Evolutionary conservation across 2,329 filamentous ascomycete genomes (phyloP), one percentile per base, ranked within the genome.

Genomic region (Ceratocystis alfenasii): DNA sequence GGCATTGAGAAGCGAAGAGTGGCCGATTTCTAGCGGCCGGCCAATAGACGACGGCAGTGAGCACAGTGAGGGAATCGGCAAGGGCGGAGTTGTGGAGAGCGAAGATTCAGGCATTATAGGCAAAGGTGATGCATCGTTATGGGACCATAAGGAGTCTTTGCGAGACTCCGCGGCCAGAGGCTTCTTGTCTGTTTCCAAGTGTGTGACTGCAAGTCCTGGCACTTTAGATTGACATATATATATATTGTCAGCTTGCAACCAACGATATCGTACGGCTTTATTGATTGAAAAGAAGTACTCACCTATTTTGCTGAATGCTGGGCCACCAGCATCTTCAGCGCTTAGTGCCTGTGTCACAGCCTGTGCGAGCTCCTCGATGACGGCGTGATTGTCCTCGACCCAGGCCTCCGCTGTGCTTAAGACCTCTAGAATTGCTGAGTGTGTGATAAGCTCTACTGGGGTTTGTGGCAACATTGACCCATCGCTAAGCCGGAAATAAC

Each of bases 1-100:
- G 22, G 55, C 55, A 10, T 59, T 59, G 55, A 59, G 55, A 30
- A 59, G 55, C 17, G 55, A 59, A 36, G 55, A 59, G 28, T 59
- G 28, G 28, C 25, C 25, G n/a, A 59, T 59, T 8, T 59, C 55
- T n/a, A 30, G 15, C 5, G 55, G 15, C 5, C 55, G 55, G 55
- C 55, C 55, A 17, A 59, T 59, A n/a, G 8, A 36, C 4, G 55
- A 20, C 5, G 28, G 55, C 30, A 33, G 15, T 5, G n/a, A 33
- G 55, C 55, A 22, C 3, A n/a, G 30, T 2, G 48, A 17, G 4
- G 33, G 28, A 17, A 20, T n/a, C 17, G 28, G 5, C 17, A 36
- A 36, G 17, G 55, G 55, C 2, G 55, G 28, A 7, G 55, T n/a
- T 59, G 55, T 36, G 25, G 55, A 36, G 22, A 59, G 55, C 28